These are phyloP conservation scores for Neonectria magnoliae DNA, from an alignment of 2,329 filamentous ascomycete species.

Conservation along the genomic window DNA sequence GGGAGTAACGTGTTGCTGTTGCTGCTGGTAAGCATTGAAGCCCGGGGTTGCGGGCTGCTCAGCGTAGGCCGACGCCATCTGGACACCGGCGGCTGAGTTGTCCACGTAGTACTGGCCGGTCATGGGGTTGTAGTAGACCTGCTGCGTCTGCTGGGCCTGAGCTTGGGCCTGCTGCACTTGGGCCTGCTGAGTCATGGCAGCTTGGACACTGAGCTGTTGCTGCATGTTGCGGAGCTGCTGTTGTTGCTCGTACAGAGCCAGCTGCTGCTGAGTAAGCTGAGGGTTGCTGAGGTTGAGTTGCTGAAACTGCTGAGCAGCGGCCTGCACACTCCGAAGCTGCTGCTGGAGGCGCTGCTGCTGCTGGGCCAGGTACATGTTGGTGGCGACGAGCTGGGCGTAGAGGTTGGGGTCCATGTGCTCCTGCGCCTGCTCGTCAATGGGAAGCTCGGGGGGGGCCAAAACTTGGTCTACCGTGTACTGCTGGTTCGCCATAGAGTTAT, in stretches of 20 bases:
- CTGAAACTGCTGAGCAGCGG: slow-evolving; percentile 84
- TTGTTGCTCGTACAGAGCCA: slow-evolving; percentile 58
- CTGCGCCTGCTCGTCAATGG: slow-evolving; percentile 74
- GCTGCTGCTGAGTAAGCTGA: slow-evolving; percentile 59
- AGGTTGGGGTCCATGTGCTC: slow-evolving; percentile 85
- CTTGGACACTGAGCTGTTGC: slow-evolving; percentile 52
- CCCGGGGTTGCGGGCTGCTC: slow-evolving; percentile 56
- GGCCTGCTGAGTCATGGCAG: slow-evolving; percentile 46
- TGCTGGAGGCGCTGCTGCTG: slow-evolving; percentile 96
- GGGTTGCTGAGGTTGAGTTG: slow-evolving; percentile 73
- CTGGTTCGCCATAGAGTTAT: slow-evolving; percentile 50
- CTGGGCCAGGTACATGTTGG: slow-evolving; percentile 90
- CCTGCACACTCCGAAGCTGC: slow-evolving; percentile 85
- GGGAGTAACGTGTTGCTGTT: slow-evolving; percentile 67
- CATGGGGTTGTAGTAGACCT: slow-evolving; percentile 85
- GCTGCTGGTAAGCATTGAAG: slow-evolving; percentile 49
- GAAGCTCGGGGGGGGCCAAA: slow-evolving; percentile 82
- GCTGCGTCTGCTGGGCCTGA: slow-evolving; percentile 71
- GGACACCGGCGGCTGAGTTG: slow-evolving; percentile 59
- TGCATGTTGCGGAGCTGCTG: slow-evolving; percentile 54
- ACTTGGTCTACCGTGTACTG: slow-evolving; percentile 88
- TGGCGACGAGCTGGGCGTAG: slow-evolving; percentile 89
- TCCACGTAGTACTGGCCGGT: slow-evolving; percentile 89
- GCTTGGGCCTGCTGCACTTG: slow-evolving; percentile 53
- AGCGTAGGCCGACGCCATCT: slow-evolving; percentile 53